These are phyloP conservation scores for Symbiodinium pilosum DNA, from an alignment of 73 alveolate species.

Conservation along the genomic window DNA sequence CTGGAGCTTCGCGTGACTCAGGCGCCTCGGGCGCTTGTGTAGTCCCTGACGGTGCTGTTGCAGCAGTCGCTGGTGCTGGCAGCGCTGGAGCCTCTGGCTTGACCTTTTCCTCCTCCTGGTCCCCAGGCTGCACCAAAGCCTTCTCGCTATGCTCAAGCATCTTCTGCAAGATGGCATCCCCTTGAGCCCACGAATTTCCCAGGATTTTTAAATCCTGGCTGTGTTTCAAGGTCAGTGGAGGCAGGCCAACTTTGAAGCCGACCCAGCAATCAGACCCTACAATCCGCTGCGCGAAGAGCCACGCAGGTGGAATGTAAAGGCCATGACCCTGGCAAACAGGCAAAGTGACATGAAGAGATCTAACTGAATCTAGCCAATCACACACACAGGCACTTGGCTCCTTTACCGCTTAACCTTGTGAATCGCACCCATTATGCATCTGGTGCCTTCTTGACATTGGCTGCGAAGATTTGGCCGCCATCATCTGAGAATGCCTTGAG, in stretches of 20 bases:
- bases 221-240: neutral
- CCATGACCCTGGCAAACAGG: neutral
- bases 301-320: neutral
- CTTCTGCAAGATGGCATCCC: neutral
- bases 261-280: neutral
- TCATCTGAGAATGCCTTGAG: neutral
- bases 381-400: too few species aligned
- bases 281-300: neutral
- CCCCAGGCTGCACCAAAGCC: too few species aligned
- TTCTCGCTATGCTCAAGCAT: too few species aligned
- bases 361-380: too few species aligned
- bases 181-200: neutral
- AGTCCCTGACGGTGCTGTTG: too few species aligned
- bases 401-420: too few species aligned
- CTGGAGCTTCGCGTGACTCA: too few species aligned
- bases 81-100: too few species aligned
- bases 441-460: neutral
- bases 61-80: too few species aligned
- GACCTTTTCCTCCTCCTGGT: too few species aligned
- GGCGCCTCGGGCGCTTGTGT: too few species aligned
- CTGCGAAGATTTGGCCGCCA: neutral
- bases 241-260: neutral
- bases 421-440: neutral
- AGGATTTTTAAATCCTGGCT: neutral
- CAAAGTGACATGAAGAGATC: too few species aligned